Evolutionary conservation across 2,329 filamentous ascomycete species (phyloP), one percentile per base, ranked within the genome.

Genomic region (Talaromyces sp.): DNA sequence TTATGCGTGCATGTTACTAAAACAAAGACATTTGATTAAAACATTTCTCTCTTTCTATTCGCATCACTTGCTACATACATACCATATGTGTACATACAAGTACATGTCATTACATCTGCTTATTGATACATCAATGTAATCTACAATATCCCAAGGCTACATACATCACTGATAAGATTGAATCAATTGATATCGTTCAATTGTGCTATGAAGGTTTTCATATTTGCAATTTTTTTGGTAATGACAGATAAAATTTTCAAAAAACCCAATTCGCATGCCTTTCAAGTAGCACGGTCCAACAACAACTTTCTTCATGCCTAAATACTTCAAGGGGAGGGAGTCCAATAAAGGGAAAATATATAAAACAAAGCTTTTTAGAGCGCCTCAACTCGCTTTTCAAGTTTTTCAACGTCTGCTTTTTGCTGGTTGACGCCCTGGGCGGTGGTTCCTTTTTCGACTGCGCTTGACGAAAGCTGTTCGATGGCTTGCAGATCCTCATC

Each of bases 401-500:
- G 65, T 59, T 67, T 66, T 10, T 75, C 73, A 57, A 78, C 64
- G 64, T 78, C 68, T 35, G 74, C 72, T 64, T 70, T 70, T 58
- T 69, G 60, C 41, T 67, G 66, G 59, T 68, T 64, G 26, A 67
- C 68, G 32, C 68, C 66, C 35, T 69, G 67, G 12, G 69, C 66
- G 17, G 67, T 57, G 9, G 60, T 50, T 32, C 64, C 63, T 26
- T 64, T 61, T 11, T 65, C 56, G 11, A 56, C 35, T 9, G 61
- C 55, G 19, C 65, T 65, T 24, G 67, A 60, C 38, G 71, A 70
- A 58, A 80, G 68, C 60, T 73, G 67, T 61, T 79, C 75, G 31
- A 80, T 70, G 21, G 77, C 77, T 58, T 76, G 69, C 19, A 79
- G 65, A 60, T 80, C 77, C 19, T 77, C 76, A 46, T 75, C 68